Evolutionary conservation across 2,329 filamentous ascomycete species (phyloP), one percentile per base, ranked within the genome.

Genomic region (Sporothrix brasiliensis): DNA sequence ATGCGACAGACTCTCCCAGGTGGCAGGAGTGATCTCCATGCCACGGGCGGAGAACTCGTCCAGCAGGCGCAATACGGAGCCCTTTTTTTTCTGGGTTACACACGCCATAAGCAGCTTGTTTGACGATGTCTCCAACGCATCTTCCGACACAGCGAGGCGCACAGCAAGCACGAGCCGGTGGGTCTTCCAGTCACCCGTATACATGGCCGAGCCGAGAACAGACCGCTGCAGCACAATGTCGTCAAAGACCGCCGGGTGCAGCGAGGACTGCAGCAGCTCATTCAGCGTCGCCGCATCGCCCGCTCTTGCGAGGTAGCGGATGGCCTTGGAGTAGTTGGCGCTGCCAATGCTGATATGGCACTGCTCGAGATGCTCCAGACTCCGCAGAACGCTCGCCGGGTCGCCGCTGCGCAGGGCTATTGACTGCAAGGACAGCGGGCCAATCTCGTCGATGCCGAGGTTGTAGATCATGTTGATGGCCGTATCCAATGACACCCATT

Each of bases 351-450:
- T 81, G 41, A 97, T 91, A 0, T 87, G 88, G 6, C 87, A 81
- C 67, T 83, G 80, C 72, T 86, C 82, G 3, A 97, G 82, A 69
- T 88, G 84, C 34, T 83, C 78, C 34, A 97, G 84, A 44, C 88
- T 87, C 0, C 81, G 77, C 30, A 83, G 76, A n/a, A 95, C 81
- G 7, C 83, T 85, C 44, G 84, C 80, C 0, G 87, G 78, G 11
- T 85, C 84, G 1, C 81, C 78, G 68, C 91, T 87, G 75, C 92
- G 86, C 13, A 91, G 79, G 3, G 89, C 92, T 78, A 97, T 88
- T 60, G 94, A 90, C 73, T 93, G 91, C 24, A 97, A 78, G 4
- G 92, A 91, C 21, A 91, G 81, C 0, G 93, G 90, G 0, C 93
- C 93, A 73, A 97, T 90, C 49, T 84, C 82, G 63, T 87, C 83